phyloP scores from a whole-genome alignment of 1,284 basidiomycete species.

The Malassezia sympodialis region DNA sequence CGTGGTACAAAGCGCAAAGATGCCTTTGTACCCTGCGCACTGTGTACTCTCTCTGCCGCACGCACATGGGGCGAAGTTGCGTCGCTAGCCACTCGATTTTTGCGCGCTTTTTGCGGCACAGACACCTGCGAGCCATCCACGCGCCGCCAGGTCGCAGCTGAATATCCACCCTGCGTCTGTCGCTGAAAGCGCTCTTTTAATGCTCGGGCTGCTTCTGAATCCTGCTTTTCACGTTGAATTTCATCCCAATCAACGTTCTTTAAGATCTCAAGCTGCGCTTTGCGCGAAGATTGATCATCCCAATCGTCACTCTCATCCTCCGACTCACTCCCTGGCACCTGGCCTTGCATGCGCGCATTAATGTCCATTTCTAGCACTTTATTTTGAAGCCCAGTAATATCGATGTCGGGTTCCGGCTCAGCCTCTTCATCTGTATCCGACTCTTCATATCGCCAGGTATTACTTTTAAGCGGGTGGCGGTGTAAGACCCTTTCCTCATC shows the following conservation, averaged over 20 bases:
- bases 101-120: neutral
- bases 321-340: slow-evolving; percentile 17
- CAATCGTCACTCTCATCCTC: slow-evolving; percentile 6
- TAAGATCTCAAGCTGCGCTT: neutral
- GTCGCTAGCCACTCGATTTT: neutral
- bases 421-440: slow-evolving; percentile 19
- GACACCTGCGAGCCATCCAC: neutral
- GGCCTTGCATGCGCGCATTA: slow-evolving; percentile 19
- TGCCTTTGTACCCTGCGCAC: neutral
- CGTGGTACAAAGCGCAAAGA: slow-evolving; percentile 4
- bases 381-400: slow-evolving; percentile 30
- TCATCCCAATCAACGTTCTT: slow-evolving; percentile 20
- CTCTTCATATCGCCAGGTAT: slow-evolving; percentile 15
- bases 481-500: neutral
- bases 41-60: neutral
- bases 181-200: neutral
- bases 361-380: slow-evolving; percentile 29
- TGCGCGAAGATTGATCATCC: neutral
- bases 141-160: neutral
- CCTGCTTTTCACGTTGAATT: slow-evolving; percentile 30
- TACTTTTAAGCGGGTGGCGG: neutral
- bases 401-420: slow-evolving; percentile 42
- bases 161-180: neutral
- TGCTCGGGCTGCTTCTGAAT: slow-evolving; percentile 28
- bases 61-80: neutral